Base-by-base conservation (phyloP, 1,139 yeast species). In the Geotrichum siamense region DNA sequence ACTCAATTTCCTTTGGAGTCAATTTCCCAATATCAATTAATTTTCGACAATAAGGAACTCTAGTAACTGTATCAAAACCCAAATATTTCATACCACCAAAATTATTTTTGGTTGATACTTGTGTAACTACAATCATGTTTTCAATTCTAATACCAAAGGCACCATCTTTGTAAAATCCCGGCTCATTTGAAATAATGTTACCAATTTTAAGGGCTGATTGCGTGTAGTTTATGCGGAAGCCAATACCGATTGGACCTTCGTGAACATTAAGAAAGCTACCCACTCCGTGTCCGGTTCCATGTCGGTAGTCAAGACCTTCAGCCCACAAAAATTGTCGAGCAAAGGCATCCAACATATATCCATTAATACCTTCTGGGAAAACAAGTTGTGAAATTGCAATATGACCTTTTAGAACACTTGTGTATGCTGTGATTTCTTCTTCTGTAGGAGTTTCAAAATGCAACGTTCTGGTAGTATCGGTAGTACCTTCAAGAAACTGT, bases 241-340 rank as follows among this genome's bases (percentile, higher is more conserved):
- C 93, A 55, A 91, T 82, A 8, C 97, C 96, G 48, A 89, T 79
- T 12, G 98, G 98, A 3, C 95, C 95, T 61, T 93, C 97, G 61
- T 93, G 98, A 33, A 91, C 98, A 59, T 91, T 91, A 52, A 93
- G 74, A 60, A 71, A 91, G 0, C 94, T 72, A 3, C 96, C 98
- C 42, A 93, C 79, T n/a, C 98, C 98, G 63, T 93, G 99, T 1
- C 96, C 93, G 1, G 98, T 93, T 23, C 98, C 97, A 62, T 93
- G 99, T 44, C 82, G 78, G 64, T 91, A 93, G 64, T 93, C 96
- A 45, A 91, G 70, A 1, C 96, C 96, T 43, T 78, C 64, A 31
- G 73, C 66, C 98, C 98, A 91, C 55, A 93, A 70, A 60, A 63
- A 76, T 65, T 89, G 97, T 60, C 99, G 79, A 1, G 98, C 98